A percentile compares a stretch with the other conserved stretches of the same genome.
Conservation (phyloP, 441 rosid genomes). For the Populus trichocarpa region DNA sequence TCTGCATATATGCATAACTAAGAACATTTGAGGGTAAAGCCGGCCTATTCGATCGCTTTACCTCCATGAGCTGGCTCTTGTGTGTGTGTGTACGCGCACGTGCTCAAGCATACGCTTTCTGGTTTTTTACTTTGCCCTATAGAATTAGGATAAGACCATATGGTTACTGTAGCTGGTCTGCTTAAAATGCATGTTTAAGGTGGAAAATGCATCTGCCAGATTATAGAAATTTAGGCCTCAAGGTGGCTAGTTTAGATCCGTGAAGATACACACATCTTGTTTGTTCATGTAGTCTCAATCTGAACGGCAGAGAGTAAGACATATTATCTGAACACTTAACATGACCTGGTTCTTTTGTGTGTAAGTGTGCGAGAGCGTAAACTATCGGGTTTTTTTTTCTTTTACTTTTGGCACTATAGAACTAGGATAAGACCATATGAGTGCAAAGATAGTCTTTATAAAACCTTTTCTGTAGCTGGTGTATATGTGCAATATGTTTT, state of each 20-base stretch:
- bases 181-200: not conserved
- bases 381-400: rapidly evolving
- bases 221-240: not conserved
- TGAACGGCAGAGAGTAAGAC: not conserved
- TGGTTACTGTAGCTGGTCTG: not conserved
- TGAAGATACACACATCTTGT: not conserved
- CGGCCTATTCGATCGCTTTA: not conserved
- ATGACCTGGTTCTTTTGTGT: not conserved
- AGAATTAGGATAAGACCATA: not conserved
- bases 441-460: not conserved
- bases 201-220: constrained; percentile 4
- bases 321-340: not conserved
- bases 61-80: not conserved
- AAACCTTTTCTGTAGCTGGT: not conserved
- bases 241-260: not conserved
- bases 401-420: not conserved
- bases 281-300: not conserved
- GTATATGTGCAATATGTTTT: not conserved
- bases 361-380: not conserved
- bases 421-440: not conserved
- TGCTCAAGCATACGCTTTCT: not conserved
- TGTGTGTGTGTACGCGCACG: not conserved
- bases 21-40: not conserved
- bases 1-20: not conserved
- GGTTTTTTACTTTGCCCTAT: not conserved